A percentile compares a stretch with the other conserved stretches of the same genome.
Evolutionary conservation across 2,329 filamentous ascomycete genomes (phyloP).

Genomic region (Colletotrichum sp.): DNA sequence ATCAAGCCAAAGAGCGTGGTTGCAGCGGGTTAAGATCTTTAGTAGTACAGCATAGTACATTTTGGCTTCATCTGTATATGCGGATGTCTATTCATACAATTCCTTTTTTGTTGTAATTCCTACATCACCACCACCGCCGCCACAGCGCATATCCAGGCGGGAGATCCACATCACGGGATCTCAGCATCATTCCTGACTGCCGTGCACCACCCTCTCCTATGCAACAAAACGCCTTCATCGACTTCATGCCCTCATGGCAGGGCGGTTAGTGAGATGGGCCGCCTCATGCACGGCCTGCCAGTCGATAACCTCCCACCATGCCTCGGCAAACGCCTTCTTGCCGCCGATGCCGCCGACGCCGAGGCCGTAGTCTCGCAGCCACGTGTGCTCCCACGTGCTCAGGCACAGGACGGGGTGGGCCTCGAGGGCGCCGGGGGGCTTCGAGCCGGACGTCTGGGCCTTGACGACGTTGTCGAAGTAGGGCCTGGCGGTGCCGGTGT

Average conservation of each 20-base stretch:
- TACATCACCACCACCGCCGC: not conserved
- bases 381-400: conserved; percentile 96
- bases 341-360: conserved; percentile 65
- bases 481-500: conserved; percentile 37
- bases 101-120: conserved; percentile 15
- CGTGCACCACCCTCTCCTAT: not conserved
- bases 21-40: not conserved
- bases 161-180: not conserved
- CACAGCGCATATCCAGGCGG: not conserved
- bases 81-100: conserved; percentile 19
- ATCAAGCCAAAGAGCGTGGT: not conserved
- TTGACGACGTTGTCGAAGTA: conserved; percentile 45
- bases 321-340: conserved; percentile 76
- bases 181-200: not conserved
- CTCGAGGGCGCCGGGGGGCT: conserved; percentile 70
- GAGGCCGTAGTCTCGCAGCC: conserved; percentile 79
- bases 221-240: not conserved
- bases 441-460: conserved; percentile 28
- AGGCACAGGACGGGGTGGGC: conserved; percentile 84
- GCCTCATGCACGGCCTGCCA: conserved; percentile 75
- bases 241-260: not conserved
- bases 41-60: conserved; percentile 22
- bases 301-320: conserved; percentile 89
- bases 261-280: conserved; percentile 11
- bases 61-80: conserved; percentile 11